Base-by-base conservation (phyloP, 2,329 filamentous ascomycete species). In the Claviceps monticola region DNA sequence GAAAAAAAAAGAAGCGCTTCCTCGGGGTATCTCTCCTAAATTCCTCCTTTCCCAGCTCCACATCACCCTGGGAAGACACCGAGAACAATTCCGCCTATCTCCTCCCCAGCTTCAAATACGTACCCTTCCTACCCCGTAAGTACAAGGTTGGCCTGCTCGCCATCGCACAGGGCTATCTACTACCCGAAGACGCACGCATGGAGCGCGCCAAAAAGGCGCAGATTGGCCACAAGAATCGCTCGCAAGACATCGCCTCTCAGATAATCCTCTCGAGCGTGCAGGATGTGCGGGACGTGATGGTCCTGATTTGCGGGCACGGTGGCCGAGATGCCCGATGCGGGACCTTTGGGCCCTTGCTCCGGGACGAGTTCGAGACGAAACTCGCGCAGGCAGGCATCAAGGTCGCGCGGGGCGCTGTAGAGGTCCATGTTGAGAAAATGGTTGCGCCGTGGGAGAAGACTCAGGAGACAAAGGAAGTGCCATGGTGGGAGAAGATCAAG, bases 301-400 rank as follows among this genome's bases (percentile, higher is more conserved):
- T 98, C 34, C 70, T 97, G 19, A 84, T 96, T 44, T 98, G 93
- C 62, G 88, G 89, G 0, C 93, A 98, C 60, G 85, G 84, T 14
- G 82, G 82, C 2, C 75, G 93, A 11, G 93, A 98, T 63, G 71
- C 74, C 60, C 77, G 93, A 49, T 98, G 93, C 61, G 91, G 93
- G 0, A 69, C 87, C 21, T 74, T 91, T 56, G 90, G 88, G 0
- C 88, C 89, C 0, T 68, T 88, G 1, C 71, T 97, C 14, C 72
- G 79, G 58, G 67, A 68, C 0, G 84, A 89, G 59, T 97, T 97
- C 58, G 75, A 80, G 57, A 67, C 65, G 8, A 75, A 79, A 59
- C 64, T 90, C 5, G 66, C 66, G 2, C 65, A 63, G 4, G 67
- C 70, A 17, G 78, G 76, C 0, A 64, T 80, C 2, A 59, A 69